Conservation (phyloP, 208 protist species). For the Perkinsela sp. region DNA sequence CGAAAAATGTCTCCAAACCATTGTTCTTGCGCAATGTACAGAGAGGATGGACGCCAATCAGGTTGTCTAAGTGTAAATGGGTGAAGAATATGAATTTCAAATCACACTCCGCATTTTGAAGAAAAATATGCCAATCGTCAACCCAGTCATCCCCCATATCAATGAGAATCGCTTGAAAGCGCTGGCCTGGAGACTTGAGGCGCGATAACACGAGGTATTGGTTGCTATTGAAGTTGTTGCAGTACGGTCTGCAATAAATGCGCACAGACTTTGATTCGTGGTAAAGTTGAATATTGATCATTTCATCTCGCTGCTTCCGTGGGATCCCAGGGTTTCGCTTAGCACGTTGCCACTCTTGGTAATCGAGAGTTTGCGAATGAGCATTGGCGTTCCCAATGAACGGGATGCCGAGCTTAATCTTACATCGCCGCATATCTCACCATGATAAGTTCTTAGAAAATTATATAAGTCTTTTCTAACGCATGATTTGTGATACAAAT, state of each 20-base stretch:
- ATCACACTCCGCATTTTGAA: slow-evolving; percentile 18
- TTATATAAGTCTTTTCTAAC: not conserved
- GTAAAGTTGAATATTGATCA: slow-evolving; percentile 27
- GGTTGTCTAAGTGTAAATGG: slow-evolving; percentile 54
- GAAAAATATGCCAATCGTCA: slow-evolving; percentile 53
- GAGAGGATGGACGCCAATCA: slow-evolving; percentile 43
- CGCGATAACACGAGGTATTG: slow-evolving; percentile 24
- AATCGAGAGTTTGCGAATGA: slow-evolving; percentile 30
- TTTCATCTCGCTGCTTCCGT: slow-evolving; percentile 21
- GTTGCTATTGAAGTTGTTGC: slow-evolving; percentile 47
- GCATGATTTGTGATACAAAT: not conserved
- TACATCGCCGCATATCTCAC: slow-evolving; percentile 7
- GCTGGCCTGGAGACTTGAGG: not conserved
- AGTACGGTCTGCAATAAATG: slow-evolving; percentile 29
- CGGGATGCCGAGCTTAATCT: slow-evolving; percentile 11
- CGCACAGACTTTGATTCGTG: slow-evolving; percentile 47
- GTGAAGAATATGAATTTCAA: slow-evolving; percentile 48
- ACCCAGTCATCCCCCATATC: slow-evolving; percentile 60
- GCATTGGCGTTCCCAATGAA: slow-evolving; percentile 34
- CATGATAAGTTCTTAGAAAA: not conserved
- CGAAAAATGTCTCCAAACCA: not conserved
- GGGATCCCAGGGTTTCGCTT: slow-evolving; percentile 17
- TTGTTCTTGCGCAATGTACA: slow-evolving; percentile 9
- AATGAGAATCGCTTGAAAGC: slow-evolving; percentile 24
- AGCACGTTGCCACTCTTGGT: slow-evolving; percentile 22